phyloP scores from a whole-genome alignment of 2,329 filamentous ascomycete species.

The Neurospora crassa region DNA sequence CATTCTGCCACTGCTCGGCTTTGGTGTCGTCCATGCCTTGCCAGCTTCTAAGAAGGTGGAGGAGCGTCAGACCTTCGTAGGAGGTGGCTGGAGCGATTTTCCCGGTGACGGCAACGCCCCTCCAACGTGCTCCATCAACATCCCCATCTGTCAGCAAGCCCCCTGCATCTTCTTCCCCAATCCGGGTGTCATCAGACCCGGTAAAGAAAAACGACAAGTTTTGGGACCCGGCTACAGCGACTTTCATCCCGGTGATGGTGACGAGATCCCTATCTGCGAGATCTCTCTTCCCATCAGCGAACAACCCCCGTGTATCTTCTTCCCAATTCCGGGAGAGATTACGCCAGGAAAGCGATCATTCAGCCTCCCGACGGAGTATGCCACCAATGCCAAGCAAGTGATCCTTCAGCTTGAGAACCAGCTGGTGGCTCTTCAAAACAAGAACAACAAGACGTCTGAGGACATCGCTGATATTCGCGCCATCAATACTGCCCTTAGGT shows the following conservation, averaged over 20 bases:
- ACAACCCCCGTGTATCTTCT: constrained; percentile 6
- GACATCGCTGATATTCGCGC: constrained; percentile 9
- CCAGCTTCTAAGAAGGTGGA: constrained; percentile 13
- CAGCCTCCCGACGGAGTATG: constrained; percentile 7
- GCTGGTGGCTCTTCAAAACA: constrained; percentile 12
- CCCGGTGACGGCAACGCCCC: constrained; percentile 7
- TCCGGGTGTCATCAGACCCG: constrained; percentile 4
- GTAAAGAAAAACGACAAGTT: constrained; percentile 2
- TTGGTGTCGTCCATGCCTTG: constrained; percentile 19
- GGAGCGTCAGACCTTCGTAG: constrained; percentile 12
- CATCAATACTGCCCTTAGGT: constrained; percentile 8
- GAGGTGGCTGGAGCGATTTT: constrained; percentile 9
- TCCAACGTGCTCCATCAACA: constrained; percentile 7
- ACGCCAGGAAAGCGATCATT: constrained; percentile 10
- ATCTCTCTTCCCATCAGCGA: constrained; percentile 7
- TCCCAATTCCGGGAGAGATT: constrained; percentile 8
- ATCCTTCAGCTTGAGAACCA: constrained; percentile 10
- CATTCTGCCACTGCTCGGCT: constrained; percentile 17
- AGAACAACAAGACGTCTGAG: constrained; percentile 10
- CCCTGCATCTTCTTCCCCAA: constrained; percentile 13
- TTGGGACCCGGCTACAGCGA: background rate
- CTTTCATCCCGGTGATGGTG: constrained; percentile 10
- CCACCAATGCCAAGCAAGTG: constrained; percentile 10
- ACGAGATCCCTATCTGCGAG: constrained; percentile 7
- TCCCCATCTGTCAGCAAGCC: constrained; percentile 7